phyloP scores from a whole-genome alignment of 495 filamentous ascomycete species.

The Rhizodiscina lignyota region DNA sequence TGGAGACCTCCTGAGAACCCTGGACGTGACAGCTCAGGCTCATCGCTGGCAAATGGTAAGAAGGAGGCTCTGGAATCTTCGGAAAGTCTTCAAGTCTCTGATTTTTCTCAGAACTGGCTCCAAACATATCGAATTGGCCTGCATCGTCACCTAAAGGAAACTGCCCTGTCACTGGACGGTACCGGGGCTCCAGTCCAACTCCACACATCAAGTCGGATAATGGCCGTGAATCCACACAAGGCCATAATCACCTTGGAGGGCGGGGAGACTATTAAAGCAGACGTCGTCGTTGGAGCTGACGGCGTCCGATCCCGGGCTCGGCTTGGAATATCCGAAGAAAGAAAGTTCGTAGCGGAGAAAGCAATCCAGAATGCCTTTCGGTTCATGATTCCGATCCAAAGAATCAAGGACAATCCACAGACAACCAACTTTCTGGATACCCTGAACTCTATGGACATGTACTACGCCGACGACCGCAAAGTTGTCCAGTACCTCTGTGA shows the following conservation, averaged over 20 bases:
- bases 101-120: too few relatives aligned
- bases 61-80: too few relatives aligned
- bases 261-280: slow-evolving; percentile 9
- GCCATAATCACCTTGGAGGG: slow-evolving; percentile 8
- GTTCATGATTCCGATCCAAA: slow-evolving; percentile 34
- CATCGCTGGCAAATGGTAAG: too few relatives aligned
- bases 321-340: background rate
- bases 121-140: too few relatives aligned
- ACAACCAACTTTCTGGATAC: slow-evolving; percentile 25
- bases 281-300: slow-evolving; percentile 19
- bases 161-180: too few relatives aligned
- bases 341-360: background rate
- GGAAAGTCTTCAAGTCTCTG: too few relatives aligned
- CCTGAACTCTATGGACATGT: slow-evolving; percentile 30
- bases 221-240: slow-evolving; percentile 1
- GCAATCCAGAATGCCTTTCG: slow-evolving; percentile 36
- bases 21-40: too few relatives aligned
- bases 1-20: too few relatives aligned
- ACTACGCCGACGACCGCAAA: slow-evolving; percentile 31
- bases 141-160: too few relatives aligned
- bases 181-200: slow-evolving; percentile 11
- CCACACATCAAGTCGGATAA: slow-evolving; percentile 4
- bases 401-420: slow-evolving; percentile 28
- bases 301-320: slow-evolving; percentile 15
- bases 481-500: slow-evolving; percentile 44